A percentile compares a stretch with the other conserved stretches of the same genome.
These are phyloP conservation scores for Mariannaea elegans DNA, from an alignment of 2,329 filamentous ascomycete genomes.

Conservation along the genomic window DNA sequence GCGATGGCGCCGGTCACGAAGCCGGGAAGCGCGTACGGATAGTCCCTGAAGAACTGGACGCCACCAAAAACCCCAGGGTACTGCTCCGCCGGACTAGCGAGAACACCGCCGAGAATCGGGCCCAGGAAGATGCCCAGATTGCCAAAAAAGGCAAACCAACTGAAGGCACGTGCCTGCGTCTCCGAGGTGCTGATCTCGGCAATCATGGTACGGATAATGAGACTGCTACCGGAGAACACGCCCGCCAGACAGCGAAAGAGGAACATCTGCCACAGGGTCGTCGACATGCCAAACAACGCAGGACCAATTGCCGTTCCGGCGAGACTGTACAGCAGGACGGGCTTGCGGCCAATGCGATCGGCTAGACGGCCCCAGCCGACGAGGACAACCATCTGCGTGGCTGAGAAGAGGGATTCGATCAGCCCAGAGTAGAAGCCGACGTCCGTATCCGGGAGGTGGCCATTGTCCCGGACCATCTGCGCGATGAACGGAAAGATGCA, in stretches of 20 bases:
- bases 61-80: constrained; percentile 64
- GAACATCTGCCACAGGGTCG: constrained; percentile 77
- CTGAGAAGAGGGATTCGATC: constrained; percentile 77
- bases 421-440: constrained; percentile 83
- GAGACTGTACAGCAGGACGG: constrained; percentile 74
- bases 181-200: constrained; percentile 74
- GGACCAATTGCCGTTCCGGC: constrained; percentile 69
- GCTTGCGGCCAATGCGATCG: constrained; percentile 77
- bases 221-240: constrained; percentile 76
- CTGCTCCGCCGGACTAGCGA: constrained; percentile 73
- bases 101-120: constrained; percentile 72
- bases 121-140: constrained; percentile 81
- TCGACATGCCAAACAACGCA: constrained; percentile 73
- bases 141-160: constrained; percentile 78
- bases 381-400: constrained; percentile 82
- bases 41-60: constrained; percentile 55
- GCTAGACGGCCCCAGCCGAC: constrained; percentile 71
- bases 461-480: constrained; percentile 76
- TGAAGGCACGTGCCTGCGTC: constrained; percentile 78
- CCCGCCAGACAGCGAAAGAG: constrained; percentile 76
- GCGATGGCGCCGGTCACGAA: constrained; percentile 65
- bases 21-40: constrained; percentile 65
- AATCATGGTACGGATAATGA: constrained; percentile 81
- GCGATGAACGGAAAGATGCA: constrained; percentile 84
- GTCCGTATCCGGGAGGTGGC: constrained; percentile 67